phyloP scores from a whole-genome alignment of 2,329 filamentous ascomycete species.

The Aspergillus udagawae region DNA sequence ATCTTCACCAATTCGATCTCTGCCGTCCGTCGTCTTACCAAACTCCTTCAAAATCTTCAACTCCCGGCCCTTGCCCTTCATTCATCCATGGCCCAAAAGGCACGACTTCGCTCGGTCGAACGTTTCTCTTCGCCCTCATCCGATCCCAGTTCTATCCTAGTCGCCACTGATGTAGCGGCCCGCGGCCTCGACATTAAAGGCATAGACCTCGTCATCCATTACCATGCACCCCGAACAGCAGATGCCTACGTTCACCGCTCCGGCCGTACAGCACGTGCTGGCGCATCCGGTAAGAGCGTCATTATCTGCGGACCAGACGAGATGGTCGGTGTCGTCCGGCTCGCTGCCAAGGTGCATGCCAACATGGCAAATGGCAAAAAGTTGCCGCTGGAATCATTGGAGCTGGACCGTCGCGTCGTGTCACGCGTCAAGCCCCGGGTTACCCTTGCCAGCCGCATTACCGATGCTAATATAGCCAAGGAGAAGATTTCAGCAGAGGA shows the following conservation, averaged over 20 bases:
- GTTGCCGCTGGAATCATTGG: conserved; percentile 67
- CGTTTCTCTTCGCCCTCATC: conserved; percentile 66
- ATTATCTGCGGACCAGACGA: conserved; percentile 90
- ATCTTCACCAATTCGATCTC: conserved; percentile 97
- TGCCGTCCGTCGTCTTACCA: conserved; percentile 78
- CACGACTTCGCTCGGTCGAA: conserved; percentile 86
- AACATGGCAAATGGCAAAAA: conserved; percentile 52
- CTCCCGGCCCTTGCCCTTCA: conserved; percentile 76
- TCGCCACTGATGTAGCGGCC: conserved; percentile 91
- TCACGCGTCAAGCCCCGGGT: conserved; percentile 72
- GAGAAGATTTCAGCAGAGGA: conserved; percentile 82
- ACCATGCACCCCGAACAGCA: conserved; percentile 86
- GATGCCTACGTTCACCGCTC: conserved; percentile 95
- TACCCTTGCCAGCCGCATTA: conserved; percentile 77
- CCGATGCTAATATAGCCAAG: conserved; percentile 78
- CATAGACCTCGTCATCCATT: conserved; percentile 88
- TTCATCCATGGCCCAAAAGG: conserved; percentile 94
- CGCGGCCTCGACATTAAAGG: conserved; percentile 89
- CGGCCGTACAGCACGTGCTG: conserved; percentile 84
- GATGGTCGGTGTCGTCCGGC: conserved; percentile 73
- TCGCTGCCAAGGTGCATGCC: conserved; percentile 85
- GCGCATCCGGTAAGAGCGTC: conserved; percentile 72
- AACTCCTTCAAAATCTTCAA: conserved; percentile 77
- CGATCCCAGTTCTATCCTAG: conserved; percentile 63
- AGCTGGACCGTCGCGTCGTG: conserved; percentile 77